Evolutionary conservation across 1,284 basidiomycete genomes (phyloP).

Genomic region (Irpex sp.): DNA sequence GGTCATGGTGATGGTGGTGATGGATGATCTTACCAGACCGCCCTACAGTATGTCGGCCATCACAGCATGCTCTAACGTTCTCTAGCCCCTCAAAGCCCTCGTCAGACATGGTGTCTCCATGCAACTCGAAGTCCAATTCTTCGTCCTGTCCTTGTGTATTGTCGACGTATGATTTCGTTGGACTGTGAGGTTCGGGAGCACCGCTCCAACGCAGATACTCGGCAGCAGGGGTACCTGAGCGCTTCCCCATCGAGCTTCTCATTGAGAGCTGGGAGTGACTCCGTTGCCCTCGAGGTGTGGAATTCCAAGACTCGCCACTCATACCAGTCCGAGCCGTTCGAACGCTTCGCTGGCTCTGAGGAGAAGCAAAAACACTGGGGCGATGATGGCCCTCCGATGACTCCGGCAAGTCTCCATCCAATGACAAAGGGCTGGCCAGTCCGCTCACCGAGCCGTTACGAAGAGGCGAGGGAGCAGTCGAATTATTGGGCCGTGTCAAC

Average conservation of each 20-base stretch:
- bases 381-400: slow-evolving; percentile 41
- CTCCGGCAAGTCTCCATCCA: slow-evolving; percentile 44
- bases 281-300: slow-evolving; percentile 70
- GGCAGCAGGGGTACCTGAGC: slow-evolving; percentile 83
- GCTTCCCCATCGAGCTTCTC: slow-evolving; percentile 73
- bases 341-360: slow-evolving; percentile 65
- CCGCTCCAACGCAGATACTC: slow-evolving; percentile 80
- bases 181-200: slow-evolving; percentile 59
- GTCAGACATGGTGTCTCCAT: slow-evolving; percentile 72
- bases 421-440: slow-evolving; percentile 54
- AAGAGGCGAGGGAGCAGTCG: slow-evolving; percentile 37
- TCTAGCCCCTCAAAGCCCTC: slow-evolving; percentile 91
- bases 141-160: slow-evolving; percentile 51
- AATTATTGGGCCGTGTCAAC: slow-evolving; percentile 62
- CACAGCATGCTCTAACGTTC: slow-evolving; percentile 93
- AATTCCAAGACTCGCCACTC: slow-evolving; percentile 61
- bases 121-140: slow-evolving; percentile 80
- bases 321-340: slow-evolving; percentile 46
- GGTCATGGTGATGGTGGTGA: slow-evolving; percentile 48
- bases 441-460: slow-evolving; percentile 32
- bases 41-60: slow-evolving; percentile 85
- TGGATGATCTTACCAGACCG: slow-evolving; percentile 43
- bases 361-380: slow-evolving; percentile 46
- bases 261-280: slow-evolving; percentile 75
- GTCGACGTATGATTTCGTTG: slow-evolving; percentile 58